Evolutionary conservation across 805 yeast genomes (phyloP).

Genomic region (Sugiyamaella lignohabitans): DNA sequence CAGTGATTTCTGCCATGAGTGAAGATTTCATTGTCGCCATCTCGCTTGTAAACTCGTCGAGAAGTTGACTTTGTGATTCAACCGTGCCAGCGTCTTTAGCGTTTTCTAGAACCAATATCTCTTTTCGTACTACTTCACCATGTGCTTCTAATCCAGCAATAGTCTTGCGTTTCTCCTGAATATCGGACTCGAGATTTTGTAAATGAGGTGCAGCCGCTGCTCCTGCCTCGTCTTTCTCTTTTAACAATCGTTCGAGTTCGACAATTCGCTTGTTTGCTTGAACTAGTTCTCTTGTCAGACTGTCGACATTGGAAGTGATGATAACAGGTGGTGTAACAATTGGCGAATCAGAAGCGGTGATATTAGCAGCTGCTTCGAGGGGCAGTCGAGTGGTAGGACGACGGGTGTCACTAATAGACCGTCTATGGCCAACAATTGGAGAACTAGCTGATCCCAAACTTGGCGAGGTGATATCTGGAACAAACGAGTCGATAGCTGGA

Average conservation of each 20-base stretch:
- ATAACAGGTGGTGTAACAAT: too few relatives aligned
- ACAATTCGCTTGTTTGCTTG: conserved; percentile 26
- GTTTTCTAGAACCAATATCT: conserved; percentile 34
- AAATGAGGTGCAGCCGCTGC: conserved; percentile 2
- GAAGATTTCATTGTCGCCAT: conserved; percentile 43
- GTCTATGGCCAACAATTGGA: background rate
- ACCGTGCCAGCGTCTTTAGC: conserved; percentile 32
- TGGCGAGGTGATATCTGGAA: too few relatives aligned
- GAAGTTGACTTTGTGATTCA: conserved; percentile 20
- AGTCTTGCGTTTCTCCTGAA: conserved; percentile 26
- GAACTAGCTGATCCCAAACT: background rate
- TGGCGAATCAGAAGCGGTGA: conserved; percentile 1
- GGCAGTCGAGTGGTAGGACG: background rate
- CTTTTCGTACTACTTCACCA: conserved; percentile 31
- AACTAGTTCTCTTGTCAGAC: conserved; percentile 20
- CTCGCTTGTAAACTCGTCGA: conserved; percentile 36
- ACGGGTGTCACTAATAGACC: background rate
- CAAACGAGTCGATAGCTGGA: background rate
- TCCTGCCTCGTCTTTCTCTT: conserved; percentile 11
- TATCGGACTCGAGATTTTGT: conserved; percentile 14
- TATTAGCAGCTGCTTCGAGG: background rate
- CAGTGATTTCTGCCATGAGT: conserved; percentile 42
- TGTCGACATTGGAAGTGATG: background rate
- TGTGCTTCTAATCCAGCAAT: conserved; percentile 35
- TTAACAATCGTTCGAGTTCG: conserved; percentile 23